Conservation (phyloP, 2,329 filamentous ascomycete genomes). For the Thelonectria olida region DNA sequence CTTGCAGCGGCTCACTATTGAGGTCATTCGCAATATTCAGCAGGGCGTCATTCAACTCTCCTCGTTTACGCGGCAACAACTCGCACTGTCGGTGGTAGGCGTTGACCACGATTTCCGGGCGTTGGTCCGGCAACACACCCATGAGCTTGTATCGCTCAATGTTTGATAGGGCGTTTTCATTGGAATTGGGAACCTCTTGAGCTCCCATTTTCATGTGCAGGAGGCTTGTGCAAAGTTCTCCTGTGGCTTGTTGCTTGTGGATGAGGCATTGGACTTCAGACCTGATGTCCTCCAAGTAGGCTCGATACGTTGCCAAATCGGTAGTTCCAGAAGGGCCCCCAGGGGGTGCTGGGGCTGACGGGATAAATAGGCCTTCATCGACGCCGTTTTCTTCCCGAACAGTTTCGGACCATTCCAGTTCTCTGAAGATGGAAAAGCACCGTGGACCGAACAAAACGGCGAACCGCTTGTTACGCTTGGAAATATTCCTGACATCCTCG, state of each 20-base stretch:
- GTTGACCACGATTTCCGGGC: constrained; percentile 47
- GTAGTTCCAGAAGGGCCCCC: constrained; percentile 47
- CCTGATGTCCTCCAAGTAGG: constrained; percentile 60
- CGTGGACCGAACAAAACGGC: constrained; percentile 61
- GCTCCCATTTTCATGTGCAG: constrained; percentile 46
- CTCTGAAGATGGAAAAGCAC: constrained; percentile 58
- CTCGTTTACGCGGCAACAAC: constrained; percentile 42
- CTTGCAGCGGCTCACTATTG: constrained; percentile 46
- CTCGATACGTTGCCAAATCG: constrained; percentile 52
- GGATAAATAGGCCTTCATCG: constrained; percentile 49
- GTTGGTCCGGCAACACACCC: constrained; percentile 49
- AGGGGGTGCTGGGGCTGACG: constrained; percentile 45
- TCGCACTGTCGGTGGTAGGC: constrained; percentile 55
- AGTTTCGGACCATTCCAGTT: constrained; percentile 59
- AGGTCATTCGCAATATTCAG: constrained; percentile 47
- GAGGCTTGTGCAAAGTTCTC: constrained; percentile 44
- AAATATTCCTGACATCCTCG: constrained; percentile 56
- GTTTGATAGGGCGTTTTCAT: constrained; percentile 42
- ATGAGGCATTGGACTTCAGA: constrained; percentile 58
- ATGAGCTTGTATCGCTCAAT: constrained; percentile 47
- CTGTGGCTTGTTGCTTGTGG: constrained; percentile 45
- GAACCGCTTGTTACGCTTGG: constrained; percentile 66
- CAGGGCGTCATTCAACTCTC: constrained; percentile 45
- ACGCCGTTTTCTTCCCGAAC: constrained; percentile 50
- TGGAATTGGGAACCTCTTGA: constrained; percentile 41